These are phyloP conservation scores for Rhododendron williamsianum DNA, from an alignment of 148 eudicot genomes.

Conservation along the genomic window DNA sequence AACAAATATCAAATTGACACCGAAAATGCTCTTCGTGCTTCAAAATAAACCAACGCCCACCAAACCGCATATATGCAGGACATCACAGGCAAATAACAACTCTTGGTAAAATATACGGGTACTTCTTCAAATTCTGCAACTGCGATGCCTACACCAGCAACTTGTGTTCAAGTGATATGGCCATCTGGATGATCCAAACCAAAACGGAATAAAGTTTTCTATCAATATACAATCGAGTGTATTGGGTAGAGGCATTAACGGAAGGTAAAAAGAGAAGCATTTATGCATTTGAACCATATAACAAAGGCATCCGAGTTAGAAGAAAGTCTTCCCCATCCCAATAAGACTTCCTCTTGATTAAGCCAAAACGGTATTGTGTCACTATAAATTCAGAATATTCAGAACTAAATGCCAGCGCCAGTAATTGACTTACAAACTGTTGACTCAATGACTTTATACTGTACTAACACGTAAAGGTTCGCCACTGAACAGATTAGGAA, in stretches of 20 bases:
- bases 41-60: neutral
- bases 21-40: neutral
- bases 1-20: neutral
- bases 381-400: neutral
- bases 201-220: neutral
- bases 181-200: neutral
- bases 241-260: too few relatives aligned
- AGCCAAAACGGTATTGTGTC: neutral
- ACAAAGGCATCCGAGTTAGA: too few relatives aligned
- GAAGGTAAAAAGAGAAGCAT: too few relatives aligned
- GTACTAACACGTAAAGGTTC: neutral
- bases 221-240: too few relatives aligned
- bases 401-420: neutral
- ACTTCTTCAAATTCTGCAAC: neutral
- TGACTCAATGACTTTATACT: neutral
- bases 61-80: neutral
- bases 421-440: neutral
- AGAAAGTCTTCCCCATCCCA: too few relatives aligned
- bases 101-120: too few relatives aligned
- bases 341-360: neutral
- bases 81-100: neutral
- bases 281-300: too few relatives aligned
- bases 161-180: neutral
- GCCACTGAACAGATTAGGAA: neutral
- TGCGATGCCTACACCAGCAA: neutral